These are phyloP conservation scores for Odonthalia washingtoniensis DNA, from an alignment of 31 red algal genomes.

Conservation along the genomic window DNA sequence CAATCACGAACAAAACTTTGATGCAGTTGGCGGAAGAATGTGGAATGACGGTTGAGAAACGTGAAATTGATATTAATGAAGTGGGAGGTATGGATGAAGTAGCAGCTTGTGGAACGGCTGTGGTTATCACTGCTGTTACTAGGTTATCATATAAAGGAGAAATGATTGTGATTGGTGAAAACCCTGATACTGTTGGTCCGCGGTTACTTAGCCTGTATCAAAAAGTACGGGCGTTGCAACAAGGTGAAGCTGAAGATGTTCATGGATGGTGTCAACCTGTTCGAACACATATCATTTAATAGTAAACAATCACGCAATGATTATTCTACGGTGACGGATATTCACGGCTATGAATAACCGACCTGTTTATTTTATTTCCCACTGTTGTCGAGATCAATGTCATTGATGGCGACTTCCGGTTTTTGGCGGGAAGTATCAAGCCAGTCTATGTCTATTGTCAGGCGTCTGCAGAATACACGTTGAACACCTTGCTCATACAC, in stretches of 20 bases:
- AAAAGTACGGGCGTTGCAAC: constrained; percentile 74
- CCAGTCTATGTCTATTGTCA: too few relatives aligned
- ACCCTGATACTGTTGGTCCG: constrained; percentile 66
- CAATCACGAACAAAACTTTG: constrained; percentile 95
- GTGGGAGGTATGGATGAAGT: constrained; percentile 87
- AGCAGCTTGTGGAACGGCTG: constrained; percentile 94
- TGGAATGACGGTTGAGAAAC: constrained; percentile 85
- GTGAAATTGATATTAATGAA: constrained; percentile 84
- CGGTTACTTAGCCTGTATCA: constrained; percentile 57
- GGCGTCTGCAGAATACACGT: too few relatives aligned
- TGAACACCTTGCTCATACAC: too few relatives aligned
- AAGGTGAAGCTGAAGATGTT: constrained; percentile 58
- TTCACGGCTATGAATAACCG: too few relatives aligned
- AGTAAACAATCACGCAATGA: too few relatives aligned
- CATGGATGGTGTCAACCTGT: constrained; percentile 69
- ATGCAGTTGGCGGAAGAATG: constrained; percentile 81
- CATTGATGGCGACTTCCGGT: too few relatives aligned
- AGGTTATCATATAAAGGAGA: constrained; percentile 67
- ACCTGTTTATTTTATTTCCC: too few relatives aligned
- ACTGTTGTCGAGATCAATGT: too few relatives aligned
- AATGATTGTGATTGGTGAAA: constrained; percentile 66
- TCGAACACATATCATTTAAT: not conserved
- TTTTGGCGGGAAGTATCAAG: too few relatives aligned
- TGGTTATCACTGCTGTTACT: constrained; percentile 97
- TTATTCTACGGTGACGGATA: too few relatives aligned